Base-by-base conservation (phyloP, 2,329 filamentous ascomycete species). In the Microdochium paspali region DNA sequence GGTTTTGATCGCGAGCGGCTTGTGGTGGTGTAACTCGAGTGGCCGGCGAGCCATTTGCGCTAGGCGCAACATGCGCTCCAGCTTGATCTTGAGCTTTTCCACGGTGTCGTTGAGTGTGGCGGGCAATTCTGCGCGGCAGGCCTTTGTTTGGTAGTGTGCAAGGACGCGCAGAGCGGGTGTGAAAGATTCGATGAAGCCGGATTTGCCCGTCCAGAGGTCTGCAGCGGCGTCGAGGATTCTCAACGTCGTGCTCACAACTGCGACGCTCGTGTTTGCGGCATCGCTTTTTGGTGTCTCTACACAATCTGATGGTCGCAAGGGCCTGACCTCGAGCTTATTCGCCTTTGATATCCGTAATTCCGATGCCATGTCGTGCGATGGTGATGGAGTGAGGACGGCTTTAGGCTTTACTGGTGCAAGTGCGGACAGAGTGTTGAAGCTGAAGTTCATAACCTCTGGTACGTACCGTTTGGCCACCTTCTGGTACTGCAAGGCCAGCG, bases 1-100 rank as follows among this genome's bases (percentile, higher is more conserved):
- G 7, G 82, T 83, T 66, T 91, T 90, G 72, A 97, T 95, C 21
- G 93, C 84, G 2, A 95, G 77, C 0, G 90, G 89, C 1, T 79
- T 78, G 73, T 98, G 93, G 67, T 93, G 79, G 69, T 98, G 93
- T 3, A 98, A 80, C 58, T 89, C 79, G 25, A 97, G 80, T 2
- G 90, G 88, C 9, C 87, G 82, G 32, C 90, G 88, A 39, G 75
- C 68, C 20, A 85, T 73, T 40, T 74, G 76, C 1, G 88, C 76
- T 46, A 84, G 69, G 12, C 74, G 67, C 50, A 88, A 69, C 58
- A 81, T 75, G 40, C 70, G 68, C 31, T 69, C 63, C 24, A 84
- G 58, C 54, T 73, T 76, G 31, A 64, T 55, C 40, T 66, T 59
- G 2, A 72, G 55, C 52, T 71, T 74, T 44, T 61, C 63, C 30